Conservation (phyloP, 1,139 yeast genomes). For the Protomyces lactucae-debilis region DNA sequence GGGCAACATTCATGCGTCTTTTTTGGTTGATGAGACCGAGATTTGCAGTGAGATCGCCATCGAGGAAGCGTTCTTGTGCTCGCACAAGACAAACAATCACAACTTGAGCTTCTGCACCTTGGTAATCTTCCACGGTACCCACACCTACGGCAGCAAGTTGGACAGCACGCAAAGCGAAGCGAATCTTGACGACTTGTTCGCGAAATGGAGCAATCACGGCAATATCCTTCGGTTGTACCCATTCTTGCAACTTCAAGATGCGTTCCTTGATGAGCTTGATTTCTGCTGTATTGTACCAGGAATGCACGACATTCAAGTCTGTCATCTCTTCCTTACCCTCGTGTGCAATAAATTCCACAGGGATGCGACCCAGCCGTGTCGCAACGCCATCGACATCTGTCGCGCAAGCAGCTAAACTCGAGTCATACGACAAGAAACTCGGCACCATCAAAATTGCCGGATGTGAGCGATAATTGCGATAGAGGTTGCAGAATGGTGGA, state of each 20-base stretch:
- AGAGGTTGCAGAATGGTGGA: conserved; percentile 31
- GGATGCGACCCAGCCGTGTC: conserved; percentile 22
- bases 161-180: conserved; percentile 25
- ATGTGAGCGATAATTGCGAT: conserved; percentile 33
- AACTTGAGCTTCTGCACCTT: conserved; percentile 33
- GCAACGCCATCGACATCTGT: conserved; percentile 26
- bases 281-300: conserved; percentile 31
- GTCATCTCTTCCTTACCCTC: conserved; percentile 30
- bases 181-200: conserved; percentile 31
- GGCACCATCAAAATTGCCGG: conserved; percentile 32
- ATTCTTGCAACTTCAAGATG: conserved; percentile 9
- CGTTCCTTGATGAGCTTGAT: conserved; percentile 20
- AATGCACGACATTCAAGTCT: conserved; percentile 28
- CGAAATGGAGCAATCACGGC: conserved; percentile 33
- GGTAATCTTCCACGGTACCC: conserved; percentile 33
- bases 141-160: conserved; percentile 31
- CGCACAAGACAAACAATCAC: conserved; percentile 33
- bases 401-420: conserved; percentile 31
- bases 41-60: conserved; percentile 27
- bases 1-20: conserved; percentile 66
- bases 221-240: conserved; percentile 30
- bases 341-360: conserved; percentile 30
- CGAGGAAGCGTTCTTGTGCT: conserved; percentile 30
- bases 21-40: conserved; percentile 31
- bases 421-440: conserved; percentile 31